Evolutionary conservation across 1,284 basidiomycete species (phyloP).

Genomic region (Laetiporus sulphureus): DNA sequence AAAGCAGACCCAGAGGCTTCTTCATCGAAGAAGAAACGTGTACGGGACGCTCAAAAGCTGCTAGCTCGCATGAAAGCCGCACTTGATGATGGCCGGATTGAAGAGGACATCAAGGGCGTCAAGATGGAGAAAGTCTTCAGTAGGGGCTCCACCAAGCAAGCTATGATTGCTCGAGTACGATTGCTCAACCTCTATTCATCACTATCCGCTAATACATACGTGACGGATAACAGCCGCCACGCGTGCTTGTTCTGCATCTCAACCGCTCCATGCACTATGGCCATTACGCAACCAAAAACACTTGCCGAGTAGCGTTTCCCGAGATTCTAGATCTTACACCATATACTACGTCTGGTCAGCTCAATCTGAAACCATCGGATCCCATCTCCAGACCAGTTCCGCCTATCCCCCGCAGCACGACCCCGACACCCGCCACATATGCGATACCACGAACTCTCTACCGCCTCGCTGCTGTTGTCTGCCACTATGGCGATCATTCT

Average conservation of each 20-base stretch:
- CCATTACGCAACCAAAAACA: constrained; percentile 75
- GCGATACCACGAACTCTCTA: constrained; percentile 60
- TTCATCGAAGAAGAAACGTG: constrained; percentile 63
- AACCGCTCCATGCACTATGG: constrained; percentile 81
- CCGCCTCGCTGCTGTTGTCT: constrained; percentile 75
- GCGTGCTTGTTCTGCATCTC: constrained; percentile 78
- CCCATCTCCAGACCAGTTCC: constrained; percentile 54
- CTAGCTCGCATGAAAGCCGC: constrained; percentile 54
- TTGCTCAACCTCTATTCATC: too few relatives aligned
- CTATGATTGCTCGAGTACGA: constrained; percentile 80
- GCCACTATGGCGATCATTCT: constrained; percentile 85
- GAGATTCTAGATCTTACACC: constrained; percentile 82
- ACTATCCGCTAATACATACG: not conserved
- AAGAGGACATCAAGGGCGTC: constrained; percentile 73
- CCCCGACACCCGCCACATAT: constrained; percentile 49
- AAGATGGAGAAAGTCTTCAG: constrained; percentile 71
- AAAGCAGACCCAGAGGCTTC: constrained; percentile 36
- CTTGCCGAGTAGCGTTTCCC: constrained; percentile 72
- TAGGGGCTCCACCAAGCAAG: constrained; percentile 76
- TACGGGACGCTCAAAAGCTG: constrained; percentile 61
- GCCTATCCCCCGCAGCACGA: constrained; percentile 37
- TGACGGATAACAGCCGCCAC: constrained; percentile 57
- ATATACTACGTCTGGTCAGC: constrained; percentile 70
- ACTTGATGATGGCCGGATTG: constrained; percentile 69
- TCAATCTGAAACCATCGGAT: constrained; percentile 60